Evolutionary conservation across 2,329 filamentous ascomycete species (phyloP).

Genomic region (Sclerotinia trifoliorum): DNA sequence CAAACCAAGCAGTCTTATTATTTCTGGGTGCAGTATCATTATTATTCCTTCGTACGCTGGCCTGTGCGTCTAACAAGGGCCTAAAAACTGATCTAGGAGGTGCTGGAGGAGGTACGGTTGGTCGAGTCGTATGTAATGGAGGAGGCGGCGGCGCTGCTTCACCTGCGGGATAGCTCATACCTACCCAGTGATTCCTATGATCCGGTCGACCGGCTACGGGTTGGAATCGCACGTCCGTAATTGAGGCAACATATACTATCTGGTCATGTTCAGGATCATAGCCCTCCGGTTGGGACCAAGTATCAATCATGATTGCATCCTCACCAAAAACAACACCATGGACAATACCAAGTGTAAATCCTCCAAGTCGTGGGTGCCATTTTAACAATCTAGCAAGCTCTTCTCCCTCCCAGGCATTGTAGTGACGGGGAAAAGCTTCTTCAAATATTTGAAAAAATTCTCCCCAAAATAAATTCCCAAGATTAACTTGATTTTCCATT

Average conservation of each 20-base stretch:
- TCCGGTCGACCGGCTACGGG: not conserved
- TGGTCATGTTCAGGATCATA: not conserved
- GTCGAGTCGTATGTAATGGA: not conserved
- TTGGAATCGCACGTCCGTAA: not conserved
- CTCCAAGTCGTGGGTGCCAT: not conserved
- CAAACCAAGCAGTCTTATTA: not conserved
- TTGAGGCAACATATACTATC: not conserved
- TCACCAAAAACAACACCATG: not conserved
- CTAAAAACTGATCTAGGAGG: not conserved
- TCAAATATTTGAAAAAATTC: not conserved
- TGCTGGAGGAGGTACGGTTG: not conserved
- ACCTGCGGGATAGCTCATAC: not conserved
- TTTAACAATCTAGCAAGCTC: not conserved
- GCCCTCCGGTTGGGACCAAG: not conserved
- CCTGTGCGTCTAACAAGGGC: not conserved
- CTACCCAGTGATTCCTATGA: not conserved
- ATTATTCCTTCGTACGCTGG: not conserved
- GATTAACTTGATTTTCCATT: not conserved
- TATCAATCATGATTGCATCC: not conserved
- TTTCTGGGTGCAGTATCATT: not conserved
- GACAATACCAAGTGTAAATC: not conserved
- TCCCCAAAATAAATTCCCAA: not conserved
- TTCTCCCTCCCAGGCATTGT: not conserved
- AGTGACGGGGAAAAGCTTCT: not conserved
- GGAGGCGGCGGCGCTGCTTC: not conserved